phyloP scores from a whole-genome alignment of 345 rosid species.

The Ailanthus altissimus region DNA sequence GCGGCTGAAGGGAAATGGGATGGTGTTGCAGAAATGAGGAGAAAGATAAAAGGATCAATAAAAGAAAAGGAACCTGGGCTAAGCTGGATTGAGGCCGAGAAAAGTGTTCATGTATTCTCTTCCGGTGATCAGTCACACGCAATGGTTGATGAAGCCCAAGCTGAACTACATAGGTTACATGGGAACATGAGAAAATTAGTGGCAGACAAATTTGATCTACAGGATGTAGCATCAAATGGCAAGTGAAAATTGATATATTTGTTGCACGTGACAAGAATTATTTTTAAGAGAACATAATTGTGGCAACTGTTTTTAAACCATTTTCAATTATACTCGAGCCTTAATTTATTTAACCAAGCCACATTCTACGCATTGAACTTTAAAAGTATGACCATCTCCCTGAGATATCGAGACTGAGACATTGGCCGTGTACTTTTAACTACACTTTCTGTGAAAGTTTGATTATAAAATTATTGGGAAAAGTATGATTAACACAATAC shows the following conservation, averaged over 20 bases:
- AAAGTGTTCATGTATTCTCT: conserved; percentile 49
- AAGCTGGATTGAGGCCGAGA: conserved; percentile 78
- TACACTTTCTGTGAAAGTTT: not conserved
- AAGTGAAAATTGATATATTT: not conserved
- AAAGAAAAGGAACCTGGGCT: conserved; percentile 68
- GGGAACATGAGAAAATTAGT: conserved; percentile 49
- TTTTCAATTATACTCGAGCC: no score
- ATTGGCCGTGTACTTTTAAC: not conserved
- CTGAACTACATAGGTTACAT: conserved; percentile 45
- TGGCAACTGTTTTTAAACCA: not conserved
- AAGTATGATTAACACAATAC: not conserved
- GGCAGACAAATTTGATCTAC: conserved; percentile 28
- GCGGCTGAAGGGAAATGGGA: conserved; percentile 75
- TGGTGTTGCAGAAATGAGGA: conserved; percentile 58
- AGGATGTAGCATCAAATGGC: not conserved
- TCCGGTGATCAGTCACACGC: conserved; percentile 64
- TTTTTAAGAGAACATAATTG: not conserved
- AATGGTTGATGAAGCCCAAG: conserved; percentile 37
- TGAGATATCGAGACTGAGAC: not conserved
- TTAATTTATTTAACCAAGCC: not conserved
- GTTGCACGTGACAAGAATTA: not conserved
- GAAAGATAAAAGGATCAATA: conserved; percentile 55
- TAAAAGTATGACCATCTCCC: not conserved
- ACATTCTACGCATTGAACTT: not conserved
- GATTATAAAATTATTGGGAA: not conserved